A percentile compares a stretch with the other conserved stretches of the same genome.
These are phyloP conservation scores for Ophiocordyceps australis DNA, from an alignment of 2,329 filamentous ascomycete genomes.

Conservation along the genomic window DNA sequence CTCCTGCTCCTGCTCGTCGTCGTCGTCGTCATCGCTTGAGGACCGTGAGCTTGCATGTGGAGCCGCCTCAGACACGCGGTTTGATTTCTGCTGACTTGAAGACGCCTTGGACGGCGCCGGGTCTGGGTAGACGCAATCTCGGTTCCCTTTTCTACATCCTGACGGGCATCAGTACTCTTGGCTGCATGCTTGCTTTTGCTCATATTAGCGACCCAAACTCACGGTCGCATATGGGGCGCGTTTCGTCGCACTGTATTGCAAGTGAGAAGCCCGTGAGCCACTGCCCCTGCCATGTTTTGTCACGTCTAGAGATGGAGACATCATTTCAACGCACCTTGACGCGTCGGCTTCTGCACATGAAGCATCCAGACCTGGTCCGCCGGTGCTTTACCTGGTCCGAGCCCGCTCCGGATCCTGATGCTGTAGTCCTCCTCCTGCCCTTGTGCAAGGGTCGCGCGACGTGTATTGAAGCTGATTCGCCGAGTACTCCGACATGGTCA, in stretches of 20 bases:
- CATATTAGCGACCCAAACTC: constrained; percentile 10
- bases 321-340: constrained; percentile 50
- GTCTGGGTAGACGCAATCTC: constrained; percentile 83
- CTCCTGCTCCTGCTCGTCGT: constrained; percentile 21
- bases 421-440: constrained; percentile 31
- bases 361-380: constrained; percentile 85
- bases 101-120: constrained; percentile 27
- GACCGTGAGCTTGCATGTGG: constrained; percentile 31
- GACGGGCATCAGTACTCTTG: constrained; percentile 3
- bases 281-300: too few species aligned
- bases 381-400: constrained; percentile 71
- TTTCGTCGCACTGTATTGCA: constrained; percentile 83
- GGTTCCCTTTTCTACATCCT: constrained; percentile 83
- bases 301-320: too few species aligned
- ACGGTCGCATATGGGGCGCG: constrained; percentile 70
- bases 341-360: constrained; percentile 70
- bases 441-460: constrained; percentile 28
- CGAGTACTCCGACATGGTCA: constrained; percentile 29
- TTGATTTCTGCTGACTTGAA: constrained; percentile 11
- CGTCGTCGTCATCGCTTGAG: constrained; percentile 28
- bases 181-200: background rate
- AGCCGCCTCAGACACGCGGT: constrained; percentile 16
- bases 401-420: constrained; percentile 28
- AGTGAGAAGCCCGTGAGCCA: too few species aligned
- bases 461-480: constrained; percentile 29